A percentile compares a stretch with the other conserved stretches of the same genome.
These are phyloP conservation scores for Boechera stricta DNA, from an alignment of 345 rosid genomes.

Conservation along the genomic window DNA sequence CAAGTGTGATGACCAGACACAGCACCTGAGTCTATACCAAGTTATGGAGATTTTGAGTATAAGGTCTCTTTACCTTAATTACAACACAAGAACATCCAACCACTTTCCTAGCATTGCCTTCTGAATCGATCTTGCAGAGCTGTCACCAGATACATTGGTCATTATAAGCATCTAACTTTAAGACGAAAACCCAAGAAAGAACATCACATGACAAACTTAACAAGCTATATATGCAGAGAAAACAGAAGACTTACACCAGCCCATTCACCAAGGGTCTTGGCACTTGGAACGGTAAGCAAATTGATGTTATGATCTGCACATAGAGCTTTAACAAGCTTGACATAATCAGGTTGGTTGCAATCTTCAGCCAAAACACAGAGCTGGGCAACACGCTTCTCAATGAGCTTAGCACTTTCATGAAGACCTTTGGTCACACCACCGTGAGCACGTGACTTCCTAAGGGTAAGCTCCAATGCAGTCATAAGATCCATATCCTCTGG, in stretches of 20 bases:
- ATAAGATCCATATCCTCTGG: conserved; percentile 75
- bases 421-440: conserved; percentile 74
- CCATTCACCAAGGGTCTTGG: conserved; percentile 89
- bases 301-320: conserved; percentile 72
- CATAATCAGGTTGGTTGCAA: conserved; percentile 78
- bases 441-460: conserved; percentile 68
- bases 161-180: not conserved
- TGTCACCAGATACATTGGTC: conserved; percentile 35
- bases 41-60: not conserved
- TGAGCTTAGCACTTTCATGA: conserved; percentile 73
- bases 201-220: not conserved
- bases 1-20: not conserved
- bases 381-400: conserved; percentile 76
- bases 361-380: conserved; percentile 81
- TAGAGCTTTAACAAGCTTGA: conserved; percentile 72
- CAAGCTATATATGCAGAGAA: not conserved
- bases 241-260: conserved; percentile 68
- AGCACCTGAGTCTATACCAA: not conserved
- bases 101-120: conserved; percentile 83
- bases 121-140: conserved; percentile 82
- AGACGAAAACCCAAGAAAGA: not conserved
- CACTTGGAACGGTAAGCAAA: conserved; percentile 64
- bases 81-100: conserved; percentile 84
- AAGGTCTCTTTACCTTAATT: conserved; percentile 57
- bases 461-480: conserved; percentile 70